Conservation (phyloP, 2,329 filamentous ascomycete species). For the Didymella arachidicola region DNA sequence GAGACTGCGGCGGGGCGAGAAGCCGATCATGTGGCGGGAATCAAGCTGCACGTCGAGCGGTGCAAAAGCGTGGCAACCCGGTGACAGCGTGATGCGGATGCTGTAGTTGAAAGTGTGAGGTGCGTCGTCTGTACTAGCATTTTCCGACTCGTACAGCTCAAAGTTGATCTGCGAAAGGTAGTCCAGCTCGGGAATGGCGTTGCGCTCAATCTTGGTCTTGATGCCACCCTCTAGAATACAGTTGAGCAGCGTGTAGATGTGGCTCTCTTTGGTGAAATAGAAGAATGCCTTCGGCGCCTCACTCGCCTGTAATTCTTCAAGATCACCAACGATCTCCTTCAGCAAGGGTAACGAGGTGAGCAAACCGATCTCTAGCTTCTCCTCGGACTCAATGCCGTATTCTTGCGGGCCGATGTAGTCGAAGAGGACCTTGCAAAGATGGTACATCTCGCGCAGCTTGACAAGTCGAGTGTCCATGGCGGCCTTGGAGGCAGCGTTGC, state of each 20-base stretch:
- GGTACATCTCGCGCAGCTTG: constrained; percentile 91
- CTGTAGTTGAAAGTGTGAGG: constrained; percentile 87
- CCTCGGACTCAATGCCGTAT: constrained; percentile 92
- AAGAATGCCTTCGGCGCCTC: constrained; percentile 95
- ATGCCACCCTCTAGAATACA: constrained; percentile 97
- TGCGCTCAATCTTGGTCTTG: constrained; percentile 94
- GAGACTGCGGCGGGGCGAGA: constrained; percentile 85
- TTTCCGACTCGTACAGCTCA: constrained; percentile 95
- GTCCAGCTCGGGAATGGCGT: constrained; percentile 94
- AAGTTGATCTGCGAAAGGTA: constrained; percentile 98
- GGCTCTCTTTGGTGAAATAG: constrained; percentile 99
- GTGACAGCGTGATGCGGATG: constrained; percentile 94
- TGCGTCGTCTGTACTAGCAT: constrained; percentile 64
- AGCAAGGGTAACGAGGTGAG: constrained; percentile 91
- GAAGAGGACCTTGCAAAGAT: constrained; percentile 91
- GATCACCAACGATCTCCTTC: constrained; percentile 94
- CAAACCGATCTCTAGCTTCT: constrained; percentile 98
- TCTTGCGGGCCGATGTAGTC: constrained; percentile 99
- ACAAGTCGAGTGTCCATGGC: constrained; percentile 86
- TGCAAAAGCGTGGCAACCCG: constrained; percentile 95
- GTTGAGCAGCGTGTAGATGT: constrained; percentile 97
- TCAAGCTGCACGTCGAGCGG: constrained; percentile 96
- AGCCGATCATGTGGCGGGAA: constrained; percentile 94
- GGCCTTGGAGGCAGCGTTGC: constrained; percentile 64
- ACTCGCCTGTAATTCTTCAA: constrained; percentile 96